These are phyloP conservation scores for Blastomyces parvus DNA, from an alignment of 2,329 filamentous ascomycete genomes.

Conservation along the genomic window DNA sequence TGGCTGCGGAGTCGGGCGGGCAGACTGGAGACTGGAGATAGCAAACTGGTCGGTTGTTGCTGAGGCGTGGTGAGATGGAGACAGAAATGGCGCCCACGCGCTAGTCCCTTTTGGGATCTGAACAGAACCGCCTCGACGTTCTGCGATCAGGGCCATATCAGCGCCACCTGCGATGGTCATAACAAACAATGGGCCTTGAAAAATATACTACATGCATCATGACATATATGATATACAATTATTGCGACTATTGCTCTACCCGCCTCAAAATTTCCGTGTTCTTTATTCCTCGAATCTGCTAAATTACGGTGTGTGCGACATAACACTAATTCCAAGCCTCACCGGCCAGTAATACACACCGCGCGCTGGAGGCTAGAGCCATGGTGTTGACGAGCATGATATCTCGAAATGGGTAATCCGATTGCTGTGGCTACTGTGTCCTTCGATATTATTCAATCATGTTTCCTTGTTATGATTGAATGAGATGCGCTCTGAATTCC, in stretches of 20 bases:
- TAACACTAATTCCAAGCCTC: not conserved
- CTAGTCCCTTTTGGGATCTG: conserved; percentile 1
- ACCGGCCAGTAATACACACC: not conserved
- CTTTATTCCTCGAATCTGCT: not conserved
- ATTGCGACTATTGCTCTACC: not conserved
- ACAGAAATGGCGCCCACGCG: not conserved
- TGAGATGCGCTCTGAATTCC: not conserved
- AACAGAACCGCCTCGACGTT: not conserved
- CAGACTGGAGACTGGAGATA: not conserved
- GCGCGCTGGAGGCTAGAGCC: not conserved
- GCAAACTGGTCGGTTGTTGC: not conserved
- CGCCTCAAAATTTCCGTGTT: not conserved
- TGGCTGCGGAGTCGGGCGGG: not conserved
- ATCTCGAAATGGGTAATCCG: not conserved
- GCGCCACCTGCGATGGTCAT: not conserved
- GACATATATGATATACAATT: not conserved
- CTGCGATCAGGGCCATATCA: not conserved
- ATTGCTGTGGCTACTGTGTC: not conserved
- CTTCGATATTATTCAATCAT: not conserved
- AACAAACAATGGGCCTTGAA: not conserved
- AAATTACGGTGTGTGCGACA: not conserved
- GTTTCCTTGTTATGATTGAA: not conserved
- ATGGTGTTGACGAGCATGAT: not conserved
- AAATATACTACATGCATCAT: not conserved
- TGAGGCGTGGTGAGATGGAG: not conserved